phyloP scores from a whole-genome alignment of 176 grass and related monocot genomes.

The Aegilops sharonensis region DNA sequence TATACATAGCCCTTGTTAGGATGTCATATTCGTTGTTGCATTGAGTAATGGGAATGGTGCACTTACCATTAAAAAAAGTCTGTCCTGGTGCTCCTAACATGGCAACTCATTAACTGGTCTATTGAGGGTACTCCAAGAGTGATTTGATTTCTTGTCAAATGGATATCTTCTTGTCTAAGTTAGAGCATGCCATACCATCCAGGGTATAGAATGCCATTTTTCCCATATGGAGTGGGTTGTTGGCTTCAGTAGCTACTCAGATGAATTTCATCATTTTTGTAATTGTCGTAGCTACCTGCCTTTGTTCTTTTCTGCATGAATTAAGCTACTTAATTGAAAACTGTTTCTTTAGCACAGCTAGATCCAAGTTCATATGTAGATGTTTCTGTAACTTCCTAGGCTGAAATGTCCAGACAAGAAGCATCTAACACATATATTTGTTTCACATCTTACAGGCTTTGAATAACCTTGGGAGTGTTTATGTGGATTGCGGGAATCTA shows the following conservation, averaged over 20 bases:
- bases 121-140: neutral
- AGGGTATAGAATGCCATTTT: conserved; percentile 1
- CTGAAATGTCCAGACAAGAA: conserved; percentile 1
- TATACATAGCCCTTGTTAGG: conserved; percentile 15
- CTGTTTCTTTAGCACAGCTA: neutral
- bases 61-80: conserved; percentile 24
- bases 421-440: conserved; percentile 16
- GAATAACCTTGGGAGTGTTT: conserved; percentile 98
- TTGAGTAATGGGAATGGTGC: conserved; percentile 28
- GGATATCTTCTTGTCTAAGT: conserved; percentile 6
- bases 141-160: conserved; percentile 21
- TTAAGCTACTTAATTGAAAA: neutral
- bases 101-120: conserved; percentile 21
- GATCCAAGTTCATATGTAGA: conserved; percentile 1
- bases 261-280: neutral
- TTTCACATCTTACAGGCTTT: conserved; percentile 66
- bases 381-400: neutral
- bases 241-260: neutral
- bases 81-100: conserved; percentile 33
- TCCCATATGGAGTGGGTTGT: neutral
- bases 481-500: conserved; percentile 91
- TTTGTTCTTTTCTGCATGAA: neutral
- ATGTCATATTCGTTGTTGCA: conserved; percentile 40
- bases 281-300: neutral
- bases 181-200: conserved; percentile 21